Conservation (phyloP, 2,329 filamentous ascomycete species). For the Cadophora sp. region DNA sequence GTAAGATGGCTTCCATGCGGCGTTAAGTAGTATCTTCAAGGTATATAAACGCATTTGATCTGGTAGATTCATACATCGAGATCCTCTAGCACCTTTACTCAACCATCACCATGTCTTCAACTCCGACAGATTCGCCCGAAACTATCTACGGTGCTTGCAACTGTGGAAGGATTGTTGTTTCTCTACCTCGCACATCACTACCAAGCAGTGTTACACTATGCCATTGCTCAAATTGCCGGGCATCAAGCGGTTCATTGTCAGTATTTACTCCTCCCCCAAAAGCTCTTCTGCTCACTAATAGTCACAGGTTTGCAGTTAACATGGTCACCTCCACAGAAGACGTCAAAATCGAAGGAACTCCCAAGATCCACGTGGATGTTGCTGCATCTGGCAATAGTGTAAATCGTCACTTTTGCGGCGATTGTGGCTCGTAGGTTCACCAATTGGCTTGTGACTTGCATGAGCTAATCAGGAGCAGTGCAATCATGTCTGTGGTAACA, state of each 20-base stretch:
- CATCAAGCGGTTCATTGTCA: slow-evolving; percentile 18
- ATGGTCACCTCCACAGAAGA: slow-evolving; percentile 18
- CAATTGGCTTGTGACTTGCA: background rate
- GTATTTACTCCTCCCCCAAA: background rate
- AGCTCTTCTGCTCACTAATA: background rate
- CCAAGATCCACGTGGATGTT: slow-evolving; percentile 24
- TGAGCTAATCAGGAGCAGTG: slow-evolving; percentile 1
- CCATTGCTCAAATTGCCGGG: slow-evolving; percentile 28
- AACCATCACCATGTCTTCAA: slow-evolving; percentile 9
- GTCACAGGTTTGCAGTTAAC: slow-evolving; percentile 24
- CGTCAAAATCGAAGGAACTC: slow-evolving; percentile 23
- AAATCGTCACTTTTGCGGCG: slow-evolving; percentile 26
- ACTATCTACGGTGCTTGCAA: slow-evolving; percentile 28
- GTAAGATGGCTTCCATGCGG: background rate
- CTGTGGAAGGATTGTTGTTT: slow-evolving; percentile 26
- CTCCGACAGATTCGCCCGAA: slow-evolving; percentile 1
- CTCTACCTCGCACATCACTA: slow-evolving; percentile 16
- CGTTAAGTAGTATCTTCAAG: background rate
- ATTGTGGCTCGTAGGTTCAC: slow-evolving; percentile 27
- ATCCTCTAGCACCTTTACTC: background rate
- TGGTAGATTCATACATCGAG: background rate
- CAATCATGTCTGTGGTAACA: slow-evolving; percentile 23
- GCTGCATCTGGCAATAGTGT: slow-evolving; percentile 23
- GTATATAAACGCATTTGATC: background rate
- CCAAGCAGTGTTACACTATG: slow-evolving; percentile 22